Evolutionary conservation across 2,329 filamentous ascomycete genomes (phyloP), one percentile per base, ranked within the genome.

Genomic region (Diaporthe helianthi): DNA sequence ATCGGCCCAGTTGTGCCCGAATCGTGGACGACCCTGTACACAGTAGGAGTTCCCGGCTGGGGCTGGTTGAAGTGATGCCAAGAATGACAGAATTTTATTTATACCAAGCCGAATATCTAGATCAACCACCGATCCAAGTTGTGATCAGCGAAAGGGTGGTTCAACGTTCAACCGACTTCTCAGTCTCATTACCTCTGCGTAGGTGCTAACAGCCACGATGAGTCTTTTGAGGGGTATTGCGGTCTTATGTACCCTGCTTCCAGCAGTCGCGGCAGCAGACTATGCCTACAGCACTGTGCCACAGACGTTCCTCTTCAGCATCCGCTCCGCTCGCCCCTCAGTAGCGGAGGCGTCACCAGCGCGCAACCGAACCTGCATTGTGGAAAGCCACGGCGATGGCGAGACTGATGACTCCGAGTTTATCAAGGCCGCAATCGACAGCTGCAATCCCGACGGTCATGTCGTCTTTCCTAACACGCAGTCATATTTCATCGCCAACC

Each of bases 401-500:
- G 74, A 61, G 41, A 61, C 76, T 9, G 73, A 73, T 29, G 76
- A 77, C 47, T 72, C 73, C 4, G 38, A 44, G 22, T 68, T 83
- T 66, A 84, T 89, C 67, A 74, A 88, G 9, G 77, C 79, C 0
- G 85, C 86, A 3, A 76, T 89, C 68, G 78, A 85, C 47, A 75
- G 83, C 61, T 89, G 87, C 76, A 90, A 89, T 73, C 80, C 87
- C 70, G 87, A 87, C 9, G 88, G 88, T 4, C 84, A 85, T 68
- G 85, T 90, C n/a, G 79, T 90, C 8, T 87, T 90, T 65, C 80
- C 84, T 2, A 79, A 80, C 29, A 82, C 83, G 17, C 80, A 82
- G 68, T 84, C 82, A 4, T 91, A 90, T 74, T 86, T 83, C 13
- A 85, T 91, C 71, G 88, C 86, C 29, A 90, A 86, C 1, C 87